Evolutionary conservation across 1,284 basidiomycete species (phyloP), one percentile per base, ranked within the genome.

Genomic region (Irpex sp.): DNA sequence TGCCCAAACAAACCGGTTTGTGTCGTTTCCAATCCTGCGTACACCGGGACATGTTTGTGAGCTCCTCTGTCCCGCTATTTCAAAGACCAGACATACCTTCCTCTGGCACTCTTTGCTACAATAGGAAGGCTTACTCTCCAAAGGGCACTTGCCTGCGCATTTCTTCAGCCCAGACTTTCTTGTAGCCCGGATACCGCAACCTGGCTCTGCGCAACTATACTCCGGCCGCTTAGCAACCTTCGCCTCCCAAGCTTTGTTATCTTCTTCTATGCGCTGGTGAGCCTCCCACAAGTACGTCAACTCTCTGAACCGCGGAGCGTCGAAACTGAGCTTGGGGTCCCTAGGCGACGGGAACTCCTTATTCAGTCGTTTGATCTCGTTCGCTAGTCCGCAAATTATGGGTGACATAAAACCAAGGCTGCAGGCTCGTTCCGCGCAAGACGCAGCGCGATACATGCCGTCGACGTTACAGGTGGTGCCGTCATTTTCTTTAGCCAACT

Each of bases 41-140:
- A 5, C 5, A 37, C n/a, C 21, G 13, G 17, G 31, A 53, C 8
- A 9, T 19, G 6, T 55, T 3, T n/a, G 31, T 33, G n/a, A 49
- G n/a, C 43, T 7, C 15, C 19, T n/a, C 57, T 33, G 31, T 33
- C 17, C 13, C 21, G 11, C 57, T 21, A 37, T 17, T 17, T 17
- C 26, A 11, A 53, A 59, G n/a, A 21, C 33, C 33, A 19, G 8
- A 46, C n/a, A 4, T 31, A 65, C 63, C 62, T 61, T 58, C 50
- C 36, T 62, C 49, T 68, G 67, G 51, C 67, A 68, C 46, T 67
- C 61, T 54, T 68, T 68, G 61, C 67, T 68, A 57, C 67, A 68
- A 50, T 68, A 68, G 5, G 59, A 61, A 8, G 66, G 67, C 36
- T 68, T 68, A 17, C 50, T 11, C 9, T 64, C 64, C 8, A 35